Base-by-base conservation (phyloP, 2,329 filamentous ascomycete genomes). In the Rhinocladiella mackenziei region DNA sequence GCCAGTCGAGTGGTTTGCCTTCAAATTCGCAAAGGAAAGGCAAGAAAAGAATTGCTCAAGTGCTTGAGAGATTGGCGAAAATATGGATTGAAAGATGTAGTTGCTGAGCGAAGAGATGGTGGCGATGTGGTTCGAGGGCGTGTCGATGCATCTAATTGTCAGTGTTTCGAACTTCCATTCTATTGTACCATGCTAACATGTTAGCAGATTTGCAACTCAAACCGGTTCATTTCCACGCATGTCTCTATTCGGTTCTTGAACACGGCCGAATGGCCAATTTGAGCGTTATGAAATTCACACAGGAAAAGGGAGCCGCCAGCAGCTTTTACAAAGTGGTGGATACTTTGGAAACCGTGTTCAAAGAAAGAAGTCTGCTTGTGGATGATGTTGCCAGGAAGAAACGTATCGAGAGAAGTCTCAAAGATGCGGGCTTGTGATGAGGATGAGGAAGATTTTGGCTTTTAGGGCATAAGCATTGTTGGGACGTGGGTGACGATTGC, bases 221-320 rank as follows among this genome's bases (percentile, higher is more conserved):
- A 61, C 84, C 88, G 42, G 89, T 96, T n/a, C 77, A 83, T 10
- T 89, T 97, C 65, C 84, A 87, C 11, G 81, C 83, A 26, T 88
- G 96, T 63, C 77, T 96, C 50, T 94, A 94, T 69, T 88, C 84
- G 1, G 84, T 94, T 26, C 84, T 94, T 50, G 86, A 95, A 67
- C 85, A 92, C 60, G 86, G 86, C 35, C 83, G 79, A 58, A 82
- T 80, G 53, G 81, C 80, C 33, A 83, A 83, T 34, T 75, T 96
- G 41, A 86, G 84, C 62, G 81, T 96, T 53, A 80, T 86, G 20
- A 83, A 87, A 25, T 87, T 96, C 63, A 91, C 86, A 1, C 89
- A 96, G 60, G 88, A 92, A 60, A 83, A 83, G 45, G 92, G 91
- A n/a, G 89, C 91, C 1, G 89, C 87, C 26, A 92, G 84, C 58